phyloP scores from a whole-genome alignment of 2,329 filamentous ascomycete species.

The Teratosphaeria nubilosa region DNA sequence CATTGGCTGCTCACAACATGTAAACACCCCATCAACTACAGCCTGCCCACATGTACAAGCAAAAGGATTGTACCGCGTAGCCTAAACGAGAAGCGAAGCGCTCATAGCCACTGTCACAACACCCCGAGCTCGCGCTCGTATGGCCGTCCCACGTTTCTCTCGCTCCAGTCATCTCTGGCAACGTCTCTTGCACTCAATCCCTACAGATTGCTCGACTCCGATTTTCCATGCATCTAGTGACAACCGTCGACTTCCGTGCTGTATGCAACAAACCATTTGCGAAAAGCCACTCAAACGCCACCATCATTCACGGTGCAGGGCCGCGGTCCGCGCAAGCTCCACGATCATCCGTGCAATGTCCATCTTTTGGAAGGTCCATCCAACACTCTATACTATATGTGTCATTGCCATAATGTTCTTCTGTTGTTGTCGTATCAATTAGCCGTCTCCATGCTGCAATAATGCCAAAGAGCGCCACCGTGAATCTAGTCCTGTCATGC shows the following conservation, averaged over 20 bases:
- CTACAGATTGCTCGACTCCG: not conserved
- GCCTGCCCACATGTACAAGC: not conserved
- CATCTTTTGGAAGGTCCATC: not conserved
- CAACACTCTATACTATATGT: not conserved
- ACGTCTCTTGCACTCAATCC: not conserved
- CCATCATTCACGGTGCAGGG: not conserved
- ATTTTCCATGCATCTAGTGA: not conserved
- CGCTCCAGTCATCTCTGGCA: not conserved
- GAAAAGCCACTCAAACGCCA: not conserved
- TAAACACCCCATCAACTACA: not conserved
- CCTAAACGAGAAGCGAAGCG: not conserved
- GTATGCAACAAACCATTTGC: not conserved
- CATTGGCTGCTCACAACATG: not conserved
- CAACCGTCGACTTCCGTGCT: not conserved
- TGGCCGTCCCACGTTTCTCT: not conserved
- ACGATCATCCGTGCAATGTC: not conserved
- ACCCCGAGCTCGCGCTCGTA: not conserved
- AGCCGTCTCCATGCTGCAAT: not conserved
- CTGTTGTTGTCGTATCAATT: not conserved
- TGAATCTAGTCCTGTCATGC: not conserved
- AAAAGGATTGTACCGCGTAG: not conserved
- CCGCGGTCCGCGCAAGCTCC: not conserved
- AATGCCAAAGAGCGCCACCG: not conserved
- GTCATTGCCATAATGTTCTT: not conserved
- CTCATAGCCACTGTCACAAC: not conserved